These are phyloP conservation scores for Kurtzmaniella natalensis DNA, from an alignment of 1,139 yeast genomes.

Conservation along the genomic window DNA sequence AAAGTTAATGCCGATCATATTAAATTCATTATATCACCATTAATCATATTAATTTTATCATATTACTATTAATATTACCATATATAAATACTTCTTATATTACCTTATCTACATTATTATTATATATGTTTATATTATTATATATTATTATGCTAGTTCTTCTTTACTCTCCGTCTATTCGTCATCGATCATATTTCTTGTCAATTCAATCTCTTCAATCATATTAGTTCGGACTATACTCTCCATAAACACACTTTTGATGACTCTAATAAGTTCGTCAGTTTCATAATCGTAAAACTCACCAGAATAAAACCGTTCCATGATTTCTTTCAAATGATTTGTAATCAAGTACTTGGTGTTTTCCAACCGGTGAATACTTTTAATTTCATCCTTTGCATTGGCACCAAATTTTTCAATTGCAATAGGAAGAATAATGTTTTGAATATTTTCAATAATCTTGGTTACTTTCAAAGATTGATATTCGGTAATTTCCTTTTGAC, in stretches of 20 bases:
- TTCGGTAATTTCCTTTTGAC: constrained; percentile 34
- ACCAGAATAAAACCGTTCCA: constrained; percentile 68
- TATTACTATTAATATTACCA: too few species aligned
- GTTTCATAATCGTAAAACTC: constrained; percentile 69
- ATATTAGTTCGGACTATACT: constrained; percentile 61
- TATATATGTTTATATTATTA: too few species aligned
- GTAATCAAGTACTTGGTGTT: constrained; percentile 46
- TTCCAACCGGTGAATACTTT: constrained; percentile 36
- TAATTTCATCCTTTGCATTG: constrained; percentile 15
- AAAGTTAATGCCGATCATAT: too few species aligned
- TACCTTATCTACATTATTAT: too few species aligned
- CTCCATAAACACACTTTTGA: constrained; percentile 62
- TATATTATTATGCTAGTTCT: too few species aligned
- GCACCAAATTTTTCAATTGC: constrained; percentile 9
- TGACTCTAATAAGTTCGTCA: constrained; percentile 56
- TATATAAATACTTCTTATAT: too few species aligned
- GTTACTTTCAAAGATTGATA: constrained; percentile 29
- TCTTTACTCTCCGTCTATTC: too few species aligned
- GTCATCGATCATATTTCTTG: constrained; percentile 8
- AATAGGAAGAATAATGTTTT: constrained; percentile 15
- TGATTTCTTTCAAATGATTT: constrained; percentile 61
- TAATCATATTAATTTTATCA: too few species aligned
- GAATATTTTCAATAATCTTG: constrained; percentile 17
- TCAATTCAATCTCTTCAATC: constrained; percentile 49
- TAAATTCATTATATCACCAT: too few species aligned